Conservation (phyloP, 495 filamentous ascomycete species). For the Neurospora terricola region DNA sequence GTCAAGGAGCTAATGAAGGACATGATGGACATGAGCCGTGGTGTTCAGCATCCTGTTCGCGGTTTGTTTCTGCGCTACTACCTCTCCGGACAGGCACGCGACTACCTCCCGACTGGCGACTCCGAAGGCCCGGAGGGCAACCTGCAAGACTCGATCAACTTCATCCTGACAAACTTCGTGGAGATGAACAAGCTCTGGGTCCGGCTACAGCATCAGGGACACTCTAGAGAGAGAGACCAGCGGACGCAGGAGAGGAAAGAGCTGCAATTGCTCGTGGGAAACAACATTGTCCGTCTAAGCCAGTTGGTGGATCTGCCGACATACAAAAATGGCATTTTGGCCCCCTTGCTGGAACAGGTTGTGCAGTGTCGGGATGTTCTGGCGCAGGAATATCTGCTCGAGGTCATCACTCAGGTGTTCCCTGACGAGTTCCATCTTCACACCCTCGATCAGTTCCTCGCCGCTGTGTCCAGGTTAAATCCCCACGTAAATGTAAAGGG, state of each 20-base stretch:
- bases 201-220: slow-evolving; percentile 90
- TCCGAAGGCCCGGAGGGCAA: slow-evolving; percentile 95
- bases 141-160: slow-evolving; percentile 92
- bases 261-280: slow-evolving; percentile 88
- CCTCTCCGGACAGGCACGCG: slow-evolving; percentile 83
- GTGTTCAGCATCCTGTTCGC: slow-evolving; percentile 91
- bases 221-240: slow-evolving; percentile 86
- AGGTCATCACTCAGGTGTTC: slow-evolving; percentile 98
- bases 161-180: slow-evolving; percentile 95
- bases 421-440: slow-evolving; percentile 97
- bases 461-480: slow-evolving; percentile 81
- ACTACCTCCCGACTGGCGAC: slow-evolving; percentile 69
- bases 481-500: slow-evolving; percentile 95
- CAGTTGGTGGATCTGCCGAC: slow-evolving; percentile 89
- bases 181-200: slow-evolving; percentile 99
- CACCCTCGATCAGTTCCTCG: slow-evolving; percentile 87
- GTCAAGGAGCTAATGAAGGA: slow-evolving; percentile 99
- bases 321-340: slow-evolving; percentile 85
- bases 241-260: slow-evolving; percentile 91
- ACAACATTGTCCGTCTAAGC: slow-evolving; percentile 88
- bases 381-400: slow-evolving; percentile 92
- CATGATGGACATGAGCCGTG: slow-evolving; percentile 99
- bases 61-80: slow-evolving; percentile 95
- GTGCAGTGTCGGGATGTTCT: slow-evolving; percentile 95
- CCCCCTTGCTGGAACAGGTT: slow-evolving; percentile 86